Evolutionary conservation across 2,329 filamentous ascomycete species (phyloP), one percentile per base, ranked within the genome.

Genomic region (Pezicula carpinea): DNA sequence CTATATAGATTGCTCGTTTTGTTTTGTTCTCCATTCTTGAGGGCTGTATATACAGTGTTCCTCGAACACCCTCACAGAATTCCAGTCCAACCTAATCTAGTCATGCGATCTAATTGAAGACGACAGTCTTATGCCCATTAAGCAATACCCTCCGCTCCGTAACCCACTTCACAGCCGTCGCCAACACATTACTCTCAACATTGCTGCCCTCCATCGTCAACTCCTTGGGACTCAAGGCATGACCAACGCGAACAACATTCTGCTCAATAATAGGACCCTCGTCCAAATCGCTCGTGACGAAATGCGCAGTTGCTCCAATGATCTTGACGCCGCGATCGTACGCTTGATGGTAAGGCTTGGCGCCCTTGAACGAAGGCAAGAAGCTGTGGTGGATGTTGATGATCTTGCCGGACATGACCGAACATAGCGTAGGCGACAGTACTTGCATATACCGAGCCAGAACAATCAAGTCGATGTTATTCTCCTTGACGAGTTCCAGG

Each of bases 331-430:
- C 88, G 22, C 87, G 80, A 53, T 92, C 87, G 63, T 87, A 91
- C 6, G 88, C 88, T 73, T 93, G 88, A 67, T 92, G 88, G 69
- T 93, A 93, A 3, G 88, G 88, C 69, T 89, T 89, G 23, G 88
- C 88, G 51, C 88, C 88, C 76, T 93, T 93, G 79, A 93, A 93
- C 8, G 79, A 84, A 0, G 88, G 88, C 75, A 93, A 66, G 79
- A 93, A 93, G 57, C 80, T 85, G 71, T 93, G 88, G 71, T 93
- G 88, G 68, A 93, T 92, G 71, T 93, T 93, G 83, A 93, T 92
- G 70, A 93, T 93, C 64, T 82, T 83, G 49, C 88, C 88, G 43
- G 82, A 85, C 87, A 93, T 91, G 59, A 80, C 86, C 48, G 76
- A 70, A 71, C 88, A 93, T 34, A 93, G 73, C 7, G 69, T 78